Base-by-base conservation (phyloP, 2,329 filamentous ascomycete genomes). In the Coniochaeta prunicola region DNA sequence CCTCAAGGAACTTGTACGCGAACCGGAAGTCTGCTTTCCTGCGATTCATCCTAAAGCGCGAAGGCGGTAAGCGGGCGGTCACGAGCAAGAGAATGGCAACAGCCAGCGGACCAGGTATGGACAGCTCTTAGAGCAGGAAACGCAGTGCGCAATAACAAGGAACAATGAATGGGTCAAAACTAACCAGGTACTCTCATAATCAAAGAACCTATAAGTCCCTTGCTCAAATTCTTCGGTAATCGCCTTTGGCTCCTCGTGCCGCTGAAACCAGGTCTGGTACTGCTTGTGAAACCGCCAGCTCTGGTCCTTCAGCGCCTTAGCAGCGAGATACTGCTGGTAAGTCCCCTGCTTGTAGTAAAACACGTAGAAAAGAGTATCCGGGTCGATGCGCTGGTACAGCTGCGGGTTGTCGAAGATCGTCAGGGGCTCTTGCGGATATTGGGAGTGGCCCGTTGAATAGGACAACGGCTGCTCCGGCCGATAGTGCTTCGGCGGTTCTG, bases 271-370 rank as follows among this genome's bases (percentile, higher is more conserved):
- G 1, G 94, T 99, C 74, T 96, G 94, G 71, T 99, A 99, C 74
- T 97, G 94, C 80, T 99, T 99, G 77, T 99, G 94, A 73, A 99
- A 99, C 59, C 94, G 85, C 94, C 94, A 99, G 74, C 92, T 97
- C 74, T 99, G 94, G 65, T 93, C 90, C 77, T 99, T 99, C 57
- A 99, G 78, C n/a, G 94, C 91, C 75, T 96, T 96, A 15, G 94
- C 94, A 1, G 94, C 92, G 60, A 97, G 81, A 70, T 92, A 97
- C 72, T 99, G 94, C 72, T 97, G 92, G 66, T 96, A 92, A 1
- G 92, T 92, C 28, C 92, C 92, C 74, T 99, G 94, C 66, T 93
- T 91, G 79, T 99, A 99, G 80, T 99, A 99, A 76, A 99, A 99
- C 53, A 96, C 90, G 76, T 99, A 99, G 76, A 99, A 99, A 10